Evolutionary conservation across 768 basidiomycete genomes (phyloP).

Genomic region (Boletus edulis): DNA sequence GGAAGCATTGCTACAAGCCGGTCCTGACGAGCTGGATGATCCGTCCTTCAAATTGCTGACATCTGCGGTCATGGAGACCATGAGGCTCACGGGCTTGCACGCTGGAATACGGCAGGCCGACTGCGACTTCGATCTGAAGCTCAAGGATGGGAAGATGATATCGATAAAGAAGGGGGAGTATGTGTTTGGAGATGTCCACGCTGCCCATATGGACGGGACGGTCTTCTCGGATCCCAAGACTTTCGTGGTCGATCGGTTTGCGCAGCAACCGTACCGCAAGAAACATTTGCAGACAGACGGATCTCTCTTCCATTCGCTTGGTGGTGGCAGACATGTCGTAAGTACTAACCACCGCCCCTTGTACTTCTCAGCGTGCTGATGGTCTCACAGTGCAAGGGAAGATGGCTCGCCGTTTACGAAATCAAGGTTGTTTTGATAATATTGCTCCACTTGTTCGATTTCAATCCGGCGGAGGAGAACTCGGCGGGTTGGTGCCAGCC

Average conservation of each 20-base stretch:
- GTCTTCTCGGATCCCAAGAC: conserved; percentile 9
- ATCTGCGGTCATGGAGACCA: conserved; percentile 27
- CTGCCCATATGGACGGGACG: conserved; percentile 11
- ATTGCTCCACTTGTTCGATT: conserved; percentile 14
- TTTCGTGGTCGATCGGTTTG: conserved; percentile 17
- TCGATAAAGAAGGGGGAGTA: conserved; percentile 21
- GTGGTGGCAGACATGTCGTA: conserved; percentile 20
- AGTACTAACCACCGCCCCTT: background rate
- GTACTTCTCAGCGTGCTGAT: background rate
- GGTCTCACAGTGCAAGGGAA: conserved; percentile 18
- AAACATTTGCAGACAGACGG: conserved; percentile 13
- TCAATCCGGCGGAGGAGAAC: background rate
- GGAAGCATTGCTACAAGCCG: conserved; percentile 9
- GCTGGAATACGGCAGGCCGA: conserved; percentile 15
- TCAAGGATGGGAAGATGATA: conserved; percentile 4
- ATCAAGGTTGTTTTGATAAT: conserved; percentile 20
- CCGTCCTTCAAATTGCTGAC: conserved; percentile 19
- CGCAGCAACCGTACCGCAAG: background rate
- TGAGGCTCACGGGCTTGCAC: conserved; percentile 20
- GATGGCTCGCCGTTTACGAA: conserved; percentile 24
- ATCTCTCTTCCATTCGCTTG: conserved; percentile 13
- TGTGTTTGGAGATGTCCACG: conserved; percentile 16
- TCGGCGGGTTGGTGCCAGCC: conserved; percentile 7
- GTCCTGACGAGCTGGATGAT: conserved; percentile 15
- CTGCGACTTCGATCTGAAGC: conserved; percentile 16